phyloP scores from a whole-genome alignment of 306 rosid genomes.

The Myrica gale region DNA sequence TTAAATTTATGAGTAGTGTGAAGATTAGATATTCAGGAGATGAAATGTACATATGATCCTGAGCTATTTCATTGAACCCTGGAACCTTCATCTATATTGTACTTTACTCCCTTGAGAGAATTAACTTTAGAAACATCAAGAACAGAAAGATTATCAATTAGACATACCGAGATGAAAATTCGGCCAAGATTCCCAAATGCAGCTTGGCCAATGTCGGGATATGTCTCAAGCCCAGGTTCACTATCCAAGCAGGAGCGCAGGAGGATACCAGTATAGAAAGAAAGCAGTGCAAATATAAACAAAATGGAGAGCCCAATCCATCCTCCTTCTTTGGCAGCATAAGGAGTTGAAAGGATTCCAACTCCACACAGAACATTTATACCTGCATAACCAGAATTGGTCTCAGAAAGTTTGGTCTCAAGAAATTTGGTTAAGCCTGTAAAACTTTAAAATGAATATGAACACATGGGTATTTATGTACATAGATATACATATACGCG shows the following conservation, averaged over 20 bases:
- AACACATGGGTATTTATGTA: not conserved
- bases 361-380: conserved; percentile 94
- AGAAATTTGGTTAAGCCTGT: not conserved
- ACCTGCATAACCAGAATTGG: conserved; percentile 45
- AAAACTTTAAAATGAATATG: not conserved
- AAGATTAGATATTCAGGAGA: not conserved
- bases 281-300: conserved; percentile 66
- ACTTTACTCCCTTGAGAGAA: not conserved
- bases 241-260: conserved; percentile 88
- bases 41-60: not conserved
- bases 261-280: conserved; percentile 91
- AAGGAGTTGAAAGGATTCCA: conserved; percentile 93
- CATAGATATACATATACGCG: not conserved
- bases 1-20: not conserved
- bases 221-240: conserved; percentile 88
- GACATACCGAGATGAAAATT: conserved; percentile 71
- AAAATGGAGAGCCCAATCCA: conserved; percentile 75
- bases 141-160: conserved; percentile 4
- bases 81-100: not conserved
- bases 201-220: conserved; percentile 96
- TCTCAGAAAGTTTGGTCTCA: not conserved
- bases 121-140: not conserved
- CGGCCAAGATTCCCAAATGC: conserved; percentile 87
- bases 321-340: conserved; percentile 85
- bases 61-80: not conserved